A percentile compares a stretch with the other conserved stretches of the same genome.
These are phyloP conservation scores for Tolypocladium paradoxum DNA, from an alignment of 2,329 filamentous ascomycete species.

Conservation along the genomic window DNA sequence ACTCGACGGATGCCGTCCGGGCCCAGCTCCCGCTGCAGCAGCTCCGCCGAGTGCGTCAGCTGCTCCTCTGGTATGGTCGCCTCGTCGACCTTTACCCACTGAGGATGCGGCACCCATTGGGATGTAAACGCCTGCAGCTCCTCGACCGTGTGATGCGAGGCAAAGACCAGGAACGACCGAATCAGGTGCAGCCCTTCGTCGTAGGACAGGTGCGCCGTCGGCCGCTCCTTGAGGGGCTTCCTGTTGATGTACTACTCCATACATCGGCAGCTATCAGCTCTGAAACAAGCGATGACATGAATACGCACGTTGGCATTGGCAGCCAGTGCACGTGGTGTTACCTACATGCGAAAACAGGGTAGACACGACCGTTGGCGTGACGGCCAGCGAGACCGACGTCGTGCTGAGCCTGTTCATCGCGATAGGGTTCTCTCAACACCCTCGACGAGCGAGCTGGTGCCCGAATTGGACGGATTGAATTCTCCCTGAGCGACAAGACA, in stretches of 20 bases:
- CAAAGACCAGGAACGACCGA: conserved; percentile 73
- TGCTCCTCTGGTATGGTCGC: conserved; percentile 54
- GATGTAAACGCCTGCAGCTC: conserved; percentile 84
- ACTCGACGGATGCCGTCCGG: conserved; percentile 61
- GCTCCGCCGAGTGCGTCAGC: conserved; percentile 53
- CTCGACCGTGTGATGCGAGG: conserved; percentile 83
- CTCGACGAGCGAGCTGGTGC: not conserved
- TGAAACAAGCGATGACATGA: not conserved
- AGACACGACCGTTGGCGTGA: conserved; percentile 78
- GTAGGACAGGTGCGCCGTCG: conserved; percentile 85
- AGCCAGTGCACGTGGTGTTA: not conserved
- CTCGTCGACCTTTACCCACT: conserved; percentile 74
- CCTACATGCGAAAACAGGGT: conserved; percentile 80
- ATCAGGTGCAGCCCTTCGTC: conserved; percentile 85
- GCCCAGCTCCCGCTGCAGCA: conserved; percentile 66
- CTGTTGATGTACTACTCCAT: conserved; percentile 88
- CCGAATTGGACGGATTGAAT: not conserved
- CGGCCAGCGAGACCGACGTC: conserved; percentile 67
- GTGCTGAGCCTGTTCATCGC: conserved; percentile 57
- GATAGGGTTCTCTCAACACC: not conserved
- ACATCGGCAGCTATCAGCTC: not conserved
- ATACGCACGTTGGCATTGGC: not conserved
- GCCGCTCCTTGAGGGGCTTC: conserved; percentile 63
- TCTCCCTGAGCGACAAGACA: not conserved
- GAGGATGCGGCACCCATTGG: conserved; percentile 83